These are phyloP conservation scores for Ambrosia artemisiifolia DNA, from an alignment of 129 eudicot species.

Conservation along the genomic window DNA sequence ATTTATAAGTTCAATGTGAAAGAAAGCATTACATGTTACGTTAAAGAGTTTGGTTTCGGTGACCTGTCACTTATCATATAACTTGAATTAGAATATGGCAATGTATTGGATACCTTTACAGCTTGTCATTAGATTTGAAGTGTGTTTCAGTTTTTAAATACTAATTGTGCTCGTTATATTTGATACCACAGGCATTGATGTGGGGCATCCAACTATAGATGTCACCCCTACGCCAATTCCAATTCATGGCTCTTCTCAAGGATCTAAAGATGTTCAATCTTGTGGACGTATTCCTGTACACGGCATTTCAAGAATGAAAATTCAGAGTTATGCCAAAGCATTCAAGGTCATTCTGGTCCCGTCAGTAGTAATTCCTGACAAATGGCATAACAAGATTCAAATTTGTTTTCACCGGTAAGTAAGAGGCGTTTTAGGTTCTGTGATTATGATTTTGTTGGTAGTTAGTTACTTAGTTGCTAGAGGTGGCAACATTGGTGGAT, in stretches of 20 bases:
- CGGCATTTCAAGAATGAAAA: conserved; percentile 63
- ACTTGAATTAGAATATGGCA: conserved; percentile 10
- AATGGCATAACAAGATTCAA: conserved; percentile 58
- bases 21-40: background rate
- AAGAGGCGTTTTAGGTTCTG: conserved; percentile 15
- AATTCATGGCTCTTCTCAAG: conserved; percentile 24
- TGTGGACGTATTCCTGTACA: conserved; percentile 64
- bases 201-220: conserved; percentile 46
- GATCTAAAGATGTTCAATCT: conserved; percentile 43
- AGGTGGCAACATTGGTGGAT: background rate
- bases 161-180: conserved; percentile 4
- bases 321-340: conserved; percentile 61
- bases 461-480: background rate
- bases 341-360: conserved; percentile 64
- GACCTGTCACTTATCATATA: background rate
- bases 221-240: conserved; percentile 39
- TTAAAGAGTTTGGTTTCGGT: background rate
- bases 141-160: conserved; percentile 1
- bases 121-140: background rate
- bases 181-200: conserved; percentile 52
- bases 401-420: conserved; percentile 71
- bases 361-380: conserved; percentile 72
- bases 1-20: background rate
- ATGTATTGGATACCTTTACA: background rate
- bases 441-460: background rate